Percentiles rank a stretch among this genome's conserved stretches.
These are phyloP conservation scores for Acmispon strigosus DNA, from an alignment of 306 rosid species.

Conservation along the genomic window DNA sequence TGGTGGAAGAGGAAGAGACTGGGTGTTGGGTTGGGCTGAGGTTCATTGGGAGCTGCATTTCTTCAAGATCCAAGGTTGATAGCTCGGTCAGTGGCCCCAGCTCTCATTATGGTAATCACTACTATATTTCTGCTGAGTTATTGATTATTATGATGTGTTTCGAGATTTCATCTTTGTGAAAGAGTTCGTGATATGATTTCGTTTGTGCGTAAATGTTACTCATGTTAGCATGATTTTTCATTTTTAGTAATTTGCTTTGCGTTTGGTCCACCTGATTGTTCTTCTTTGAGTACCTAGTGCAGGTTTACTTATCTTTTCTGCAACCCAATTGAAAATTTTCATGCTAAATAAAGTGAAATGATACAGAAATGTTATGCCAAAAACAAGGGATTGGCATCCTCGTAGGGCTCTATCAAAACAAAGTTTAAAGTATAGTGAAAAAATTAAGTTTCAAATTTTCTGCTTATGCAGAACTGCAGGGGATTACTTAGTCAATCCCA, in stretches of 20 bases:
- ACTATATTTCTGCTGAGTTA: constrained; percentile 1
- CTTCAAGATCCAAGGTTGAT: constrained; percentile 99
- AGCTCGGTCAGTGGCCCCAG: constrained; percentile 78
- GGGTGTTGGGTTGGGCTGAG: constrained; percentile 86
- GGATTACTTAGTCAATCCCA: neutral
- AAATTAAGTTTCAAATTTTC: neutral
- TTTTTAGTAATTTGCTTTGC: constrained; percentile 5
- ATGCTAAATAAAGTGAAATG: constrained; percentile 5
- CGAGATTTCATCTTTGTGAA: neutral
- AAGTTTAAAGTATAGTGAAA: constrained; percentile 12
- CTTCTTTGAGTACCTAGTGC: neutral
- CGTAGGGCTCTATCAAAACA: constrained; percentile 7
- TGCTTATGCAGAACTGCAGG: neutral
- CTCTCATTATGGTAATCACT: constrained; percentile 66
- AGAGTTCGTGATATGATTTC: neutral
- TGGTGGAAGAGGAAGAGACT: constrained; percentile 39
- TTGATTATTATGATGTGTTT: constrained; percentile 7
- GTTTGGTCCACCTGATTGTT: neutral
- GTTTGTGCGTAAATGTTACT: neutral
- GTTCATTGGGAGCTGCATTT: constrained; percentile 87
- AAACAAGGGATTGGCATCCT: neutral
- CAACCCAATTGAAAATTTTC: neutral
- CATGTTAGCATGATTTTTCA: neutral
- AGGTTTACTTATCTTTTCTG: neutral
- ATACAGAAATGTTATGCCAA: neutral